Conservation (phyloP, 352 stramenopile genomes). For the Globisporangium takayamanum region DNA sequence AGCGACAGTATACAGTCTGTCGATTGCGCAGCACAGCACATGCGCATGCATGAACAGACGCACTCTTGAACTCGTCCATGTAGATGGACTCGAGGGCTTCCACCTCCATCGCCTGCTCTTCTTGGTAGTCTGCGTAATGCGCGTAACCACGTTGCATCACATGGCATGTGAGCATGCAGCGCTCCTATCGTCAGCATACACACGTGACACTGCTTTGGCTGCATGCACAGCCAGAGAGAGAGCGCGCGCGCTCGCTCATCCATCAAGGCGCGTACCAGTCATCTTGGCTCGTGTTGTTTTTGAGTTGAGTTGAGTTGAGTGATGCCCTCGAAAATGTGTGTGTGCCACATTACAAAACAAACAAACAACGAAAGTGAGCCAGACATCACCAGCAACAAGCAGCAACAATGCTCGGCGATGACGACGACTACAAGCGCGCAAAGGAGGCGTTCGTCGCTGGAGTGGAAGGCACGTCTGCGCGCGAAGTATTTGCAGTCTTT, state of each 20-base stretch:
- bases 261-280: slow-evolving; percentile 41
- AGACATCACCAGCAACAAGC: slow-evolving; percentile 1
- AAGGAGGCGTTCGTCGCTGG: slow-evolving; percentile 80
- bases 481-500: slow-evolving; percentile 74
- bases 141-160: background rate
- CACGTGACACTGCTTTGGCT: too few relatives aligned
- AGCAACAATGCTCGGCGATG: slow-evolving; percentile 18
- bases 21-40: too few relatives aligned
- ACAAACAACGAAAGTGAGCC: background rate
- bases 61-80: slow-evolving; percentile 87
- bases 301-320: background rate
- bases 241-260: background rate
- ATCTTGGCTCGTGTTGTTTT: slow-evolving; percentile 17
- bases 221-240: background rate
- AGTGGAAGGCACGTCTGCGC: slow-evolving; percentile 56
- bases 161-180: background rate
- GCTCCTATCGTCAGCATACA: background rate
- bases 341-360: background rate
- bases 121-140: slow-evolving; percentile 84
- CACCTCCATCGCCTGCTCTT: slow-evolving; percentile 87
- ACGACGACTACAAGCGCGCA: slow-evolving; percentile 77
- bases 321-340: background rate
- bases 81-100: slow-evolving; percentile 87
- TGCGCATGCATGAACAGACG: slow-evolving; percentile 9
- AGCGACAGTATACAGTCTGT: too few relatives aligned